Base-by-base conservation (phyloP, 257 asterid species). In the Ilex aquifolium region DNA sequence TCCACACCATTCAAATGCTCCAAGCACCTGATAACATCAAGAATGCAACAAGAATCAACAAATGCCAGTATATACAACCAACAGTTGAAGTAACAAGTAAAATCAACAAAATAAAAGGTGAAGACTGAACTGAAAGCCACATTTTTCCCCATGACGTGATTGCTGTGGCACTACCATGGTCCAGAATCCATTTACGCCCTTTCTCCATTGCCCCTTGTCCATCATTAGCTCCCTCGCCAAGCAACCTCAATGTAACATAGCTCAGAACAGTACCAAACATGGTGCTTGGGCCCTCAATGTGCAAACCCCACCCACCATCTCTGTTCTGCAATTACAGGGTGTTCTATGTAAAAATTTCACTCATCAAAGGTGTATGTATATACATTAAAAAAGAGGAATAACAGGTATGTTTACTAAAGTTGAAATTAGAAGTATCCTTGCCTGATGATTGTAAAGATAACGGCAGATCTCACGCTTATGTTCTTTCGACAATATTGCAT, bases 291-390 rank as follows among this genome's bases (percentile, higher is more conserved):
- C 99, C 89, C 79, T 93, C 99, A 67, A 93, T 90, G 75, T 93
- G 99, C 81, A 93, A 85, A 68, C 99, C 97, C 97, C 99, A 93
- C 65, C 99, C 99, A 74, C 99, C 99, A 69, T 93, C 99, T 50
- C 62, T 70, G 77, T 90, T 92, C 98, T 93, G 90, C 74, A 69
- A 52, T 61, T 73, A 17, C 65, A 69, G 65, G 69, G 36, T 21
- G 27, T 13, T 57, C 57, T 62, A 63, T 66, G 30, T 53, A 44
- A 72, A 11, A 60, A 60, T 72, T 56, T 66, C 59, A 67, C 16
- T 57, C 53, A 21, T 62, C 53, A 36, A 36, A 36, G 42, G 1
- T 49, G 46, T 48, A 59, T 48, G 8, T 49, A 53, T 48, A 59
- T 48, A 70, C 40, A 56, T 49, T 11, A 62, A 69, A 53, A 70